These are phyloP conservation scores for Tulasnella sp. DNA, from an alignment of 768 basidiomycete genomes.

Conservation along the genomic window DNA sequence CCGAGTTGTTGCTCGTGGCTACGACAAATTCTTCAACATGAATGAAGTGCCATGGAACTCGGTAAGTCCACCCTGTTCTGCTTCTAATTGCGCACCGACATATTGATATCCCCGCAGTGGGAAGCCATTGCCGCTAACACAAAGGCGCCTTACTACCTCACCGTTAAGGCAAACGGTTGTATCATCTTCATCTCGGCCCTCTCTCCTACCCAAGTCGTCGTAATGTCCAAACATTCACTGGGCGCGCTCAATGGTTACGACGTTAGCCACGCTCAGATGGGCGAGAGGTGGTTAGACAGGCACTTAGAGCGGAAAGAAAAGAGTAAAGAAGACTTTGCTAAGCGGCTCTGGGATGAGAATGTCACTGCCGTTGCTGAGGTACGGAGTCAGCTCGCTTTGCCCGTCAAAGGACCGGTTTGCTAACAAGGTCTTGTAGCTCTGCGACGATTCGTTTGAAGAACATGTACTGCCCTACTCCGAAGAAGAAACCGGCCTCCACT, in stretches of 20 bases:
- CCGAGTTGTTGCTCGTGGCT: conserved; percentile 76
- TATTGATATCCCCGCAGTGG: conserved; percentile 52
- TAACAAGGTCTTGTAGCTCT: conserved; percentile 51
- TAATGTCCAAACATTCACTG: conserved; percentile 89
- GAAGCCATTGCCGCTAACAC: conserved; percentile 59
- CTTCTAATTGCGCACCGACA: neutral
- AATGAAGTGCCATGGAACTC: conserved; percentile 93
- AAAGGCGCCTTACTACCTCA: conserved; percentile 68
- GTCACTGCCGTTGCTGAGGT: conserved; percentile 39
- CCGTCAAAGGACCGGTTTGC: neutral
- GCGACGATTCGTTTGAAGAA: conserved; percentile 95
- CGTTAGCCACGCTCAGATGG: conserved; percentile 70
- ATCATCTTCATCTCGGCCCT: conserved; percentile 92
- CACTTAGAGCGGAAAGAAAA: conserved; percentile 56
- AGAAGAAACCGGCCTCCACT: conserved; percentile 79
- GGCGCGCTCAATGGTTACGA: conserved; percentile 44
- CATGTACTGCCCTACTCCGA: conserved; percentile 81
- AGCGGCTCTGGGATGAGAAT: conserved; percentile 65
- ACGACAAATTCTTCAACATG: conserved; percentile 99
- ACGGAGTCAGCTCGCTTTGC: neutral
- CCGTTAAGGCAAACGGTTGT: conserved; percentile 92
- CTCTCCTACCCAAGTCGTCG: conserved; percentile 59
- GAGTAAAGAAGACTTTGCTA: conserved; percentile 68
- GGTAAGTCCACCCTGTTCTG: conserved; percentile 41
- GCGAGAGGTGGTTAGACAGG: conserved; percentile 71